Conservation (phyloP, 78 protist species). For the Ministeria vibrans region DNA sequence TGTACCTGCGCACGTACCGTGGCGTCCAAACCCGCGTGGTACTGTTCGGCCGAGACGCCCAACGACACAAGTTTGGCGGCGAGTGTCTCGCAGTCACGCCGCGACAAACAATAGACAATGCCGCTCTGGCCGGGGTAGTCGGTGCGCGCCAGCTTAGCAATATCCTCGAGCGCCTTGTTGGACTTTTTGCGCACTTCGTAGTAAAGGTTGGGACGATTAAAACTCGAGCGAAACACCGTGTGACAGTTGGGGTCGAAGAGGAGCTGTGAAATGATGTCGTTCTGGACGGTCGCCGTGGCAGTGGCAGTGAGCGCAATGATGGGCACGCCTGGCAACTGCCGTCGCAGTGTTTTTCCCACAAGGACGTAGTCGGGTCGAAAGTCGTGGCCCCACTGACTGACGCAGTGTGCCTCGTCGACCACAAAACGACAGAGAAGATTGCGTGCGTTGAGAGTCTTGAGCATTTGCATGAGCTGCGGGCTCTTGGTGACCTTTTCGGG, state of each 20-base stretch:
- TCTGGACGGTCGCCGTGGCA: constrained; percentile 41
- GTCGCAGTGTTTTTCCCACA: constrained; percentile 6
- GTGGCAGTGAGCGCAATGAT: constrained; percentile 80
- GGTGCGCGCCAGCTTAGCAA: constrained; percentile 10
- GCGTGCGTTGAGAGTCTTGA: neutral
- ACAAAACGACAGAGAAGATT: constrained; percentile 44
- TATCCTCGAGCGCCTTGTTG: constrained; percentile 35
- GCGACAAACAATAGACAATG: constrained; percentile 86
- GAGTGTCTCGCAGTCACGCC: constrained; percentile 67
- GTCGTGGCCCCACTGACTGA: constrained; percentile 97
- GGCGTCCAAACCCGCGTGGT: constrained; percentile 75
- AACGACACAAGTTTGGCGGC: constrained; percentile 32
- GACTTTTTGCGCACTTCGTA: constrained; percentile 37
- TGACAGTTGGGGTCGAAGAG: neutral
- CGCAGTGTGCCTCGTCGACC: constrained; percentile 97
- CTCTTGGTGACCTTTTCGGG: constrained; percentile 51
- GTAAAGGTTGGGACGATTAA: constrained; percentile 88
- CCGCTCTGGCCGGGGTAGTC: constrained; percentile 63
- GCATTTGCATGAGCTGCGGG: neutral
- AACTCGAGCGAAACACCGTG: constrained; percentile 18
- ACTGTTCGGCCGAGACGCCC: constrained; percentile 43
- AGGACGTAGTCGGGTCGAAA: constrained; percentile 81
- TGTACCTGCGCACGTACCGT: constrained; percentile 53
- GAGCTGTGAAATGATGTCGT: constrained; percentile 19
- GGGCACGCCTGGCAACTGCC: constrained; percentile 32